Conservation (phyloP, 305 asterid species). For the Fraxinus latifolia region DNA sequence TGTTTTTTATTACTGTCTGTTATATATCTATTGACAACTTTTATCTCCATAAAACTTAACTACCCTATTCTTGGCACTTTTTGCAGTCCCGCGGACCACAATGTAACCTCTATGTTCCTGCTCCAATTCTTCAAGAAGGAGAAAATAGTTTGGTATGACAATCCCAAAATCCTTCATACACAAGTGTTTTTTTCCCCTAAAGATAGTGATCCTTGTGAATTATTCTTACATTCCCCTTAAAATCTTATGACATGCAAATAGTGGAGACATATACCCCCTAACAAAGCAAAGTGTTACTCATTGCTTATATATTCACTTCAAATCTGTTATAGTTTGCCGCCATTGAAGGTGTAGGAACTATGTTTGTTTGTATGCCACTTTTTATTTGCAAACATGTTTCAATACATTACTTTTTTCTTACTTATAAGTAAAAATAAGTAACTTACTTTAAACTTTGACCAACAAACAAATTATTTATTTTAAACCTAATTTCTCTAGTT, state of each 20-base stretch:
- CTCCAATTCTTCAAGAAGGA: slow-evolving; percentile 74
- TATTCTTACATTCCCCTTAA: background rate
- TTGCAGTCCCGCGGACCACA: slow-evolving; percentile 86
- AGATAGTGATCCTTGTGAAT: background rate
- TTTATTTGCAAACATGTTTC: background rate
- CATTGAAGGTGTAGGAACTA: background rate
- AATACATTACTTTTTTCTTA: background rate
- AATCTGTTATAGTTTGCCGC: background rate
- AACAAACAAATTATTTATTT: background rate
- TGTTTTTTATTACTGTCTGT: background rate
- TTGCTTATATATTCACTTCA: background rate
- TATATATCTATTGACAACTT: background rate
- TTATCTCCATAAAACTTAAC: background rate
- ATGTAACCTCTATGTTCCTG: slow-evolving; percentile 84
- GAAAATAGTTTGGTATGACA: slow-evolving; percentile 60
- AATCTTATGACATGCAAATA: background rate
- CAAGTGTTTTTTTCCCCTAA: background rate
- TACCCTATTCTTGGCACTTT: slow-evolving; percentile 22
- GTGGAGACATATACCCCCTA: background rate
- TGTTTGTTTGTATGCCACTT: background rate
- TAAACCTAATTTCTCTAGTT: background rate
- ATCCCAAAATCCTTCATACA: slow-evolving; percentile 3
- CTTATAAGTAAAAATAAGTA: background rate
- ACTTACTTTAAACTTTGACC: background rate
- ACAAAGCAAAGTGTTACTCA: background rate